A percentile compares a stretch with the other conserved stretches of the same genome.
Conservation (phyloP, 352 stramenopile species). For the Pythium monospermum region DNA sequence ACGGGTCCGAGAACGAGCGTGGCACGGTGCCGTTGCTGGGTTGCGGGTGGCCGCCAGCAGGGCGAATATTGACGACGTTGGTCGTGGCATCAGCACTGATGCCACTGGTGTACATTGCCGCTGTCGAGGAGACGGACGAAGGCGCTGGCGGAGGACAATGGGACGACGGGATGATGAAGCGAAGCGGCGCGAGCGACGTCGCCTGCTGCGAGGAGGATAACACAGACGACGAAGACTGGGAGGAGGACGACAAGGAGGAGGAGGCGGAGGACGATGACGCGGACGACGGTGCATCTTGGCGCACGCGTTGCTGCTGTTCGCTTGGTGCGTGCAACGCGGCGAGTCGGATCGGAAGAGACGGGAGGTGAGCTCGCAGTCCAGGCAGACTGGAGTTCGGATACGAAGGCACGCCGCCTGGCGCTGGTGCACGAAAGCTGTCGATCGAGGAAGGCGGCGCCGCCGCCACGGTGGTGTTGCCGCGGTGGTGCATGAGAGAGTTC, state of each 20-base stretch:
- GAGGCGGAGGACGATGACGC: constrained; percentile 3
- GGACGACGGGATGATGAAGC: constrained; percentile 74
- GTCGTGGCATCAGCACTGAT: constrained; percentile 8
- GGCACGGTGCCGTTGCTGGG: constrained; percentile 4
- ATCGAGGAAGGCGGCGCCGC: constrained; percentile 1
- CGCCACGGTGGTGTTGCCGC: constrained; percentile 1
- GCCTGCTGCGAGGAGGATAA: constrained; percentile 14
- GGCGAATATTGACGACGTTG: constrained; percentile 15
- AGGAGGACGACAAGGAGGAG: constrained; percentile 3
- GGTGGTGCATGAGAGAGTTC: constrained; percentile 62
- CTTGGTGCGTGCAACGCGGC: constrained; percentile 23
- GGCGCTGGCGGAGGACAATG: constrained; percentile 31
- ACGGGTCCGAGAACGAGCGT: constrained; percentile 7
- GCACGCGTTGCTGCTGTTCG: too few species aligned
- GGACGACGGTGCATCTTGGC: too few species aligned
- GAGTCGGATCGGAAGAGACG: constrained; percentile 39
- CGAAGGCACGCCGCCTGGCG: constrained; percentile 23
- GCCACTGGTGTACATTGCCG: constrained; percentile 8
- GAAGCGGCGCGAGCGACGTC: constrained; percentile 53
- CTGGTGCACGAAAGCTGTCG: constrained; percentile 21
- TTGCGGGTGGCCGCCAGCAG: constrained; percentile 7
- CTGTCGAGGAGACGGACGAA: background rate
- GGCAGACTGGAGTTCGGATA: constrained; percentile 28
- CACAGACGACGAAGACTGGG: constrained; percentile 21
- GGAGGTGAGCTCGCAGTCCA: constrained; percentile 39